phyloP scores from a whole-genome alignment of 371 early-diverging fungal species.

The Mortierella sp. region DNA sequence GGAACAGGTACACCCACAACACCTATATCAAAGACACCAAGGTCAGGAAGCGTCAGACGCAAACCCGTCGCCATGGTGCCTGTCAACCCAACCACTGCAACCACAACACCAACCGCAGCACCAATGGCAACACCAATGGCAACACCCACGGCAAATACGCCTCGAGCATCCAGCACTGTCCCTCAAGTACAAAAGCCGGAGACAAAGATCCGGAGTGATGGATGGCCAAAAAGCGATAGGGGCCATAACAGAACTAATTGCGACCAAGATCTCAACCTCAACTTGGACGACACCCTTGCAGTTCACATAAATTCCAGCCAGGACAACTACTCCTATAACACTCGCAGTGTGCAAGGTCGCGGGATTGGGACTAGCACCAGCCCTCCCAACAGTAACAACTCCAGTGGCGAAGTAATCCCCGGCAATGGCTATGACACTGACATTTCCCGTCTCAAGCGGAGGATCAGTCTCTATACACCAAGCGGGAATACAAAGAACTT shows the following conservation, averaged over 20 bases:
- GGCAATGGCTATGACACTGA: no score
- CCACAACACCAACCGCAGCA: background rate
- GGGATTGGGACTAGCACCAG: background rate
- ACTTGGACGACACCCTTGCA: no score
- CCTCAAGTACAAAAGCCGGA: no score
- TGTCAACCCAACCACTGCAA: background rate
- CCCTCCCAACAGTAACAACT: constrained; percentile 1
- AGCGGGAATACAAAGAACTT: background rate
- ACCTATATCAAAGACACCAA: background rate
- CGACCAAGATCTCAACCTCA: no score
- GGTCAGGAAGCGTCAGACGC: constrained; percentile 8
- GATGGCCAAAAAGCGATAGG: no score
- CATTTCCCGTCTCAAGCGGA: background rate
- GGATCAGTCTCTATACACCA: background rate
- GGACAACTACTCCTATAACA: no score
- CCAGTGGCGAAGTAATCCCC: no score
- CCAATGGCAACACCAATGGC: background rate
- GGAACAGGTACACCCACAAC: background rate
- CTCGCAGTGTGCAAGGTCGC: no score
- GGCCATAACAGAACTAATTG: no score
- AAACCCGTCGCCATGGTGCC: constrained; percentile 9
- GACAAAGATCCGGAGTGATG: no score
- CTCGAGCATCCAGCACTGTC: no score
- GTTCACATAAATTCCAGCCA: no score
- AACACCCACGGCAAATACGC: background rate